phyloP scores from a whole-genome alignment of 805 yeast species.

The Candida palmyrensis region DNA sequence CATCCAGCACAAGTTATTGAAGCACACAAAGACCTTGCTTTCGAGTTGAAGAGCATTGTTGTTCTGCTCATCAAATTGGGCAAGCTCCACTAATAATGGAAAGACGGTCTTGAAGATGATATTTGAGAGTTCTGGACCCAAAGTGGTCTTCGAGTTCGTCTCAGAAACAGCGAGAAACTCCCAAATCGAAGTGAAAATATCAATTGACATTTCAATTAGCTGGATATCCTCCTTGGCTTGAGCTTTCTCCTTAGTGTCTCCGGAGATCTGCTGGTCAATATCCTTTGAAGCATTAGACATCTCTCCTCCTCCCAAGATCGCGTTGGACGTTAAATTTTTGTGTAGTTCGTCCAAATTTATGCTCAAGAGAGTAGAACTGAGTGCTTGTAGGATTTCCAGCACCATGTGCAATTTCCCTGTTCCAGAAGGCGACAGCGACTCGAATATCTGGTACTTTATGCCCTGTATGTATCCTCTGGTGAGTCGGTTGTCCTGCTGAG shows the following conservation, averaged over 20 bases:
- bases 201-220: conserved; percentile 66
- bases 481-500: conserved; percentile 16
- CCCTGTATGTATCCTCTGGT: conserved; percentile 36
- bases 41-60: conserved; percentile 32
- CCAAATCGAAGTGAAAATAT: conserved; percentile 68
- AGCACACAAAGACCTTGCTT: conserved; percentile 54
- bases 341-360: conserved; percentile 29
- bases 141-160: conserved; percentile 12
- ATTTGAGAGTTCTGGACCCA: conserved; percentile 14
- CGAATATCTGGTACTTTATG: conserved; percentile 37
- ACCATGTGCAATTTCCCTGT: conserved; percentile 14
- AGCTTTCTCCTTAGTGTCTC: conserved; percentile 34
- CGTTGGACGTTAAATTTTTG: conserved; percentile 26
- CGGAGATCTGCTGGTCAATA: conserved; percentile 18
- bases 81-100: conserved; percentile 34
- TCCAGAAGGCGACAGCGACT: conserved; percentile 17
- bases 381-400: conserved; percentile 16
- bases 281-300: conserved; percentile 10
- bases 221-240: conserved; percentile 51
- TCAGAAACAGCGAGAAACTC: conserved; percentile 46
- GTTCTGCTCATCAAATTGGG: conserved; percentile 27
- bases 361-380: conserved; percentile 17
- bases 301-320: conserved; percentile 15
- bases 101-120: conserved; percentile 17
- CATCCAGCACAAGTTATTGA: conserved; percentile 72